Base-by-base conservation (phyloP, 176 grass and related monocot genomes). In the Oryza rufipogon region DNA sequence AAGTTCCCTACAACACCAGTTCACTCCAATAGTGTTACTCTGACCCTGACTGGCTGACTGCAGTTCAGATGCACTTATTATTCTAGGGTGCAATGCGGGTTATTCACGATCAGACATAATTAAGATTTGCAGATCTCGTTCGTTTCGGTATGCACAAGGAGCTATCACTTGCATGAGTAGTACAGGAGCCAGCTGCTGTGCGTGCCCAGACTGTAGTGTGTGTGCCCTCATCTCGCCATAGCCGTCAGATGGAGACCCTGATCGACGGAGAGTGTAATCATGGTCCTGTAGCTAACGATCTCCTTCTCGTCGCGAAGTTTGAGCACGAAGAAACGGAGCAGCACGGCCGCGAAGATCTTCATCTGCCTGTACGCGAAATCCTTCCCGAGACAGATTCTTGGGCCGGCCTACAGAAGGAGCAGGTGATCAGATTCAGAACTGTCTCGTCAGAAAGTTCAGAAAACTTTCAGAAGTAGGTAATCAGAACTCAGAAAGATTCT, bases 301-400 rank as follows among this genome's bases (percentile, higher is more conserved):
- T 70, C 74, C 6, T 69, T 46, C 64, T 91, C 72, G 16, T 92
- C 88, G 4, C 33, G 26, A 1, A 92, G 75, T 10, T 20, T 82
- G 42, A 91, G 81, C 67, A 20, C 54, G 76, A 91, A 92, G 80
- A 86, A 92, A 0, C 71, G 86, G 19, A 91, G 75, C 13, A 95
- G 86, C 78, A 86, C 73, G 0, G 88, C 90, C 33, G 88, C 86
- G 4, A 90, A 90, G 56, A 85, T 72, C 52, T 95, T 95, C 90
- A 95, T 91, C 68, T 95, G 93, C 65, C 88, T 75, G 54, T 91
- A 92, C 0, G 93, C 93, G 52, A 95, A 92, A 1, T 95, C 90
- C 32, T 95, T 92, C 11, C 88, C 93, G 20, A 91, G n/a, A 25
- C 88, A 92, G 9, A 92, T 92, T 79, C 90, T 90, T 67, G 90